A percentile compares a stretch with the other conserved stretches of the same genome.
These are phyloP conservation scores for Spathaspora sp. DNA, from an alignment of 1,139 yeast species.

Conservation along the genomic window DNA sequence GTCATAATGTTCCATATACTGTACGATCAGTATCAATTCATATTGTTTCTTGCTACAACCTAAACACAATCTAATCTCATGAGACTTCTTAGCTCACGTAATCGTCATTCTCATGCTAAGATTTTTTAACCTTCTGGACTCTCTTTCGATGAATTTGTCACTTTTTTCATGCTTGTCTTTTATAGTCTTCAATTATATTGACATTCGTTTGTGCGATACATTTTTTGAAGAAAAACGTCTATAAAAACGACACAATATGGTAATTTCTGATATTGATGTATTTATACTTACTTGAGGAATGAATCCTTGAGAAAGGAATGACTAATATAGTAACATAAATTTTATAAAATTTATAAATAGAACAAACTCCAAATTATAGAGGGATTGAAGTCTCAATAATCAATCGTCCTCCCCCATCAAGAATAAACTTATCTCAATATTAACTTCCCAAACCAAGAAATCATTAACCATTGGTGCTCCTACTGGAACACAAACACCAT, in stretches of 20 bases:
- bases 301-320: slow-evolving; percentile 68
- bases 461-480: too few relatives aligned
- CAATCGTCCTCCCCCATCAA: too few relatives aligned
- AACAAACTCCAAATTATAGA: too few relatives aligned
- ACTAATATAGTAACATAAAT: too few relatives aligned
- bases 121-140: slow-evolving; percentile 9
- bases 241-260: slow-evolving; percentile 70
- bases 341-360: too few relatives aligned
- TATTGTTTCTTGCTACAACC: slow-evolving; percentile 10
- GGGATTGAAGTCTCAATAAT: too few relatives aligned
- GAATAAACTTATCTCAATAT: too few relatives aligned
- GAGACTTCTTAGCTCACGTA: background rate
- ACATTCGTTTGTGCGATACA: slow-evolving; percentile 15
- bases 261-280: slow-evolving; percentile 74
- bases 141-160: background rate
- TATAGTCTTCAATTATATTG: slow-evolving; percentile 17
- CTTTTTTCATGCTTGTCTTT: slow-evolving; percentile 9
- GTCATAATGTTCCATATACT: slow-evolving; percentile 14
- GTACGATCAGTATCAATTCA: background rate
- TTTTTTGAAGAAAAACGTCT: slow-evolving; percentile 55
- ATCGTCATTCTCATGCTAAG: slow-evolving; percentile 3
- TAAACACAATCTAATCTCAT: slow-evolving; percentile 8
- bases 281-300: slow-evolving; percentile 56
- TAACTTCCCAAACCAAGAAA: too few relatives aligned
- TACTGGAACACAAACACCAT: too few relatives aligned